Percentiles rank a stretch among this genome's conserved stretches.
Evolutionary conservation across 2,329 filamentous ascomycete species (phyloP).

Genomic region (Colletotrichum paranaense): DNA sequence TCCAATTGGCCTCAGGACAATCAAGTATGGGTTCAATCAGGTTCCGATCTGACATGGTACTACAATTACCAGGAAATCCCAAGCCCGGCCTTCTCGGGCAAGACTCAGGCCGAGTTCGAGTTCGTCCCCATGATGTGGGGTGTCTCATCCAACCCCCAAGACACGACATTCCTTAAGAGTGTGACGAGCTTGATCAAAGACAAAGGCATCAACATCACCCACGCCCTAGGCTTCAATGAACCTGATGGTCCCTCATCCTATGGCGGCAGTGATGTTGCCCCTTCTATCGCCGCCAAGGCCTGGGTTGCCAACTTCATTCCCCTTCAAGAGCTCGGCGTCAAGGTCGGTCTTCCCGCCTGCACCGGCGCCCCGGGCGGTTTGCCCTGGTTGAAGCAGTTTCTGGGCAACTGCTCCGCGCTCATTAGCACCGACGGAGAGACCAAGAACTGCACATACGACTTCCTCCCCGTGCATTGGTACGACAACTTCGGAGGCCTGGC

Average conservation of each 20-base stretch:
- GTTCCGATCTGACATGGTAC: constrained; percentile 80
- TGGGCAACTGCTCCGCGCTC: constrained; percentile 67
- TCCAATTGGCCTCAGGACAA: constrained; percentile 69
- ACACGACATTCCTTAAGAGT: constrained; percentile 70
- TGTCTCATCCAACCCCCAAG: constrained; percentile 56
- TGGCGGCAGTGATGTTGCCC: constrained; percentile 73
- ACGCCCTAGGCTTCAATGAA: constrained; percentile 84
- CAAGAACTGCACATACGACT: constrained; percentile 71
- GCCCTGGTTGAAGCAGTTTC: constrained; percentile 67
- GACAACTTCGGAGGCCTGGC: constrained; percentile 77
- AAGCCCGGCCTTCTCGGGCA: constrained; percentile 59
- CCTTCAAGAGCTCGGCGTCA: constrained; percentile 71
- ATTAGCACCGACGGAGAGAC: constrained; percentile 55
- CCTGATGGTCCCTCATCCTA: constrained; percentile 68
- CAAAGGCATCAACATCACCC: constrained; percentile 68
- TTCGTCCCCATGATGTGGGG: constrained; percentile 89
- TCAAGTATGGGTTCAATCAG: constrained; percentile 68
- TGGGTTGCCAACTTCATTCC: constrained; percentile 82
- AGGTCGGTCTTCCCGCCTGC: constrained; percentile 77
- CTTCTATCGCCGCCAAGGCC: constrained; percentile 70
- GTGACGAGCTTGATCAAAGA: constrained; percentile 66
- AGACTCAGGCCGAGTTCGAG: constrained; percentile 68
- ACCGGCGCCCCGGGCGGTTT: constrained; percentile 71
- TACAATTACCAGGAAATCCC: constrained; percentile 79
- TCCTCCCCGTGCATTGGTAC: constrained; percentile 75